These are phyloP conservation scores for Pelargonium myrrhifolium DNA, from an alignment of 441 rosid genomes.

Conservation along the genomic window DNA sequence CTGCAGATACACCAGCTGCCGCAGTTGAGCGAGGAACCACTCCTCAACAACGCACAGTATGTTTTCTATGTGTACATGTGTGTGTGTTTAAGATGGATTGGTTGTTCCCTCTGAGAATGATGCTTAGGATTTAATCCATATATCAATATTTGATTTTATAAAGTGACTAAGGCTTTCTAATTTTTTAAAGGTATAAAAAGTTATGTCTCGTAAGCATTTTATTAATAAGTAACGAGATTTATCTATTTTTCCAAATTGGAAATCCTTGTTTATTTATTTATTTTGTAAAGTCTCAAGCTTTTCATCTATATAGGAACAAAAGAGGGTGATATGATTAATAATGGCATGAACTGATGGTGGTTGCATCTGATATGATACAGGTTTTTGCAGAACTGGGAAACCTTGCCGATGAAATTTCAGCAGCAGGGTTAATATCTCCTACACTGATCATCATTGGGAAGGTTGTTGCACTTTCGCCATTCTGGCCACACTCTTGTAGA, in stretches of 20 bases:
- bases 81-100: too few relatives aligned
- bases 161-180: too few relatives aligned
- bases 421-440: slow-evolving; percentile 62
- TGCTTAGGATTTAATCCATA: too few relatives aligned
- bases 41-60: slow-evolving; percentile 71
- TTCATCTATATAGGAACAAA: too few relatives aligned
- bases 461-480: slow-evolving; percentile 83
- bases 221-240: too few relatives aligned
- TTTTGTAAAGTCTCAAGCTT: too few relatives aligned
- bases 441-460: slow-evolving; percentile 79
- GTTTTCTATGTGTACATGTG: too few relatives aligned
- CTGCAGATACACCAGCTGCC: slow-evolving; percentile 66
- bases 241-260: not conserved
- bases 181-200: too few relatives aligned
- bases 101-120: too few relatives aligned
- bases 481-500: slow-evolving; percentile 45
- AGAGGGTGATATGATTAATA: not conserved
- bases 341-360: not conserved
- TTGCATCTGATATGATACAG: slow-evolving; percentile 27
- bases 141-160: too few relatives aligned
- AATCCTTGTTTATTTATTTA: too few relatives aligned
- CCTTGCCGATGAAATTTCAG: slow-evolving; percentile 53
- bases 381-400: slow-evolving; percentile 71
- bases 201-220: too few relatives aligned
- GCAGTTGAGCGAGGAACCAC: slow-evolving; percentile 94